Evolutionary conservation across 148 eudicot genomes (phyloP).

Genomic region (Rhododendron ferrugineum): DNA sequence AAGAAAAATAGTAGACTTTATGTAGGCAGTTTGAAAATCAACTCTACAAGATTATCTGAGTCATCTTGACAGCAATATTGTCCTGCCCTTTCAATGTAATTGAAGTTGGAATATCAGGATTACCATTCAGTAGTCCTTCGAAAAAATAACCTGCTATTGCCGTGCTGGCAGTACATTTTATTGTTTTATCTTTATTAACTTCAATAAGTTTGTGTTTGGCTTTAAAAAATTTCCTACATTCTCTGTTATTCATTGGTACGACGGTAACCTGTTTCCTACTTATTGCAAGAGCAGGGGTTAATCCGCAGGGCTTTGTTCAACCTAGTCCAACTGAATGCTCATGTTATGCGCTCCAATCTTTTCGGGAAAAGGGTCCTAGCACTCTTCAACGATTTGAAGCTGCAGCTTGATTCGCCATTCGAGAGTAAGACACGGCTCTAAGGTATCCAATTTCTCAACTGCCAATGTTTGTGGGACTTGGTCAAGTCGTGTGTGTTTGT

Average conservation of each 20-base stretch:
- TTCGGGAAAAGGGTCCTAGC: constrained; percentile 43
- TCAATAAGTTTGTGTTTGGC: not conserved
- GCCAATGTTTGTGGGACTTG: not conserved
- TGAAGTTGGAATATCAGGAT: too few relatives aligned
- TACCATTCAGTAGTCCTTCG: not conserved
- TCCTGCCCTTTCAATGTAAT: too few relatives aligned
- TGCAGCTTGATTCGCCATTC: not conserved
- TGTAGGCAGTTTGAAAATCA: too few relatives aligned
- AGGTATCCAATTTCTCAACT: not conserved
- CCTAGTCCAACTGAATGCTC: constrained; percentile 19
- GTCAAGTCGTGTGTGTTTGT: not conserved
- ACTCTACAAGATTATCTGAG: too few relatives aligned
- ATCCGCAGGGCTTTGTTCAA: constrained; percentile 15
- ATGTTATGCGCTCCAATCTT: constrained; percentile 40
- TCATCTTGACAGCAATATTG: too few relatives aligned
- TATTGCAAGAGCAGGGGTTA: constrained; percentile 23
- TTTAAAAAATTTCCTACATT: not conserved
- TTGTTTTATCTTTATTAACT: not conserved
- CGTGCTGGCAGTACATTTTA: not conserved
- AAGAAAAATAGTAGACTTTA: too few relatives aligned
- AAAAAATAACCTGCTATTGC: not conserved
- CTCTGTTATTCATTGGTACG: not conserved
- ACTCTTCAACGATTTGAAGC: constrained; percentile 23
- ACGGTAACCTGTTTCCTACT: not conserved
- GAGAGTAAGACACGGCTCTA: not conserved